Conservation (phyloP, 345 rosid genomes). For the Rhodamnia rubescens region DNA sequence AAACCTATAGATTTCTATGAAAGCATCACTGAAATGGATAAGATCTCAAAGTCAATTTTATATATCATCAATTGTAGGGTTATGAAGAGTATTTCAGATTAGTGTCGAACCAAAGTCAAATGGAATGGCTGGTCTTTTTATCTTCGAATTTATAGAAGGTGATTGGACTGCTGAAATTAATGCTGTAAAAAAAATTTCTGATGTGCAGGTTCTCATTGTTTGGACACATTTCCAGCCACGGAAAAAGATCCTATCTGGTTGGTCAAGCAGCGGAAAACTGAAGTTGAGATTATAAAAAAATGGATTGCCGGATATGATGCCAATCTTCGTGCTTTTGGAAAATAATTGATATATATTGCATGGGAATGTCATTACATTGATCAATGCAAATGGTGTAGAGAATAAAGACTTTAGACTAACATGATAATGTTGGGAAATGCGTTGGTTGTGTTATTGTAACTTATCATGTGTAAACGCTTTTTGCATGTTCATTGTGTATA, state of each 20-base stretch:
- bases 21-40: background rate
- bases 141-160: background rate
- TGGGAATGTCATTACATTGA: background rate
- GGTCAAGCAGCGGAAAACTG: conserved; percentile 16
- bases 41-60: background rate
- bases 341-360: background rate
- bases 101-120: background rate
- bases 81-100: conserved; percentile 29
- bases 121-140: background rate
- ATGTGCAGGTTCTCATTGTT: conserved; percentile 32
- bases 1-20: background rate
- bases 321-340: too few species aligned
- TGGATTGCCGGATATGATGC: too few species aligned
- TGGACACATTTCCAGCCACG: conserved; percentile 7
- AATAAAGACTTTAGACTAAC: background rate
- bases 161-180: background rate
- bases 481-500: too few species aligned
- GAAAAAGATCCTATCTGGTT: conserved; percentile 22
- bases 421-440: too few species aligned
- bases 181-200: background rate
- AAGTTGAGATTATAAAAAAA: background rate
- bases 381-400: background rate
- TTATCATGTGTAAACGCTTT: too few species aligned
- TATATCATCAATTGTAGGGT: conserved; percentile 1
- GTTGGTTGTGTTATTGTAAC: too few species aligned